Percentiles rank a stretch among this genome's conserved stretches.
Evolutionary conservation across 1,284 basidiomycete species (phyloP).

Genomic region (Gomphus bonarii): DNA sequence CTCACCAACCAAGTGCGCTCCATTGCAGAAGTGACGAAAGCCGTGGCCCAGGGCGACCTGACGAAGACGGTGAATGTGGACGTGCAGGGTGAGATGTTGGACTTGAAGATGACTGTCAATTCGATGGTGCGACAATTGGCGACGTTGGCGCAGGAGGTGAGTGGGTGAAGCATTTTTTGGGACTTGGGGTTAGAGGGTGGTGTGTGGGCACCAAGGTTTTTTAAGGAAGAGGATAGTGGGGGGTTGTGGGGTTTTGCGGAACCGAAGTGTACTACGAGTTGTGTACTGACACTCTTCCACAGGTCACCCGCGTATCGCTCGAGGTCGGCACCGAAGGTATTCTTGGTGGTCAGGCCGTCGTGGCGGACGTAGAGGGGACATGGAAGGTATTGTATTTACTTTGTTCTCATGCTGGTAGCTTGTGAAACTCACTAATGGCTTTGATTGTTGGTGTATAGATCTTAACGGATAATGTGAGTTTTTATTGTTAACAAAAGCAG

Average conservation of each 20-base stretch:
- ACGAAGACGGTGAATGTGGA: constrained; percentile 88
- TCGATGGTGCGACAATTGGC: constrained; percentile 83
- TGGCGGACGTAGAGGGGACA: constrained; percentile 82
- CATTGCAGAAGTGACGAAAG: constrained; percentile 95
- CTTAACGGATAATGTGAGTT: constrained; percentile 62
- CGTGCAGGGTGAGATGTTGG: constrained; percentile 94
- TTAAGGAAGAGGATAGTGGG: too few relatives aligned
- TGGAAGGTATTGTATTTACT: too few relatives aligned
- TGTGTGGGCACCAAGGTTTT: too few relatives aligned
- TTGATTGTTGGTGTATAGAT: constrained; percentile 33
- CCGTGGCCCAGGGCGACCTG: constrained; percentile 89
- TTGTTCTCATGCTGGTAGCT: too few relatives aligned
- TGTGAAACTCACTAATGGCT: too few relatives aligned
- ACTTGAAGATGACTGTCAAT: constrained; percentile 87
- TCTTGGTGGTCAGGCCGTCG: constrained; percentile 87
- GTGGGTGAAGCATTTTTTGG: neutral
- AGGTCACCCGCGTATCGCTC: constrained; percentile 72
- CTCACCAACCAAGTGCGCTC: constrained; percentile 95
- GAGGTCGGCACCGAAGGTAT: constrained; percentile 96
- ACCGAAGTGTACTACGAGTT: neutral
- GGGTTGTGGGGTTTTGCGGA: too few relatives aligned
- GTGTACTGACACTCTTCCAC: constrained; percentile 20
- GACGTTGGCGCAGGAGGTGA: constrained; percentile 69
- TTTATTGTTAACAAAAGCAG: too few relatives aligned
- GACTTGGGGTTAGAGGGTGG: too few relatives aligned